Base-by-base conservation (phyloP, 2,329 filamentous ascomycete genomes). In the Neonectria ditissima region DNA sequence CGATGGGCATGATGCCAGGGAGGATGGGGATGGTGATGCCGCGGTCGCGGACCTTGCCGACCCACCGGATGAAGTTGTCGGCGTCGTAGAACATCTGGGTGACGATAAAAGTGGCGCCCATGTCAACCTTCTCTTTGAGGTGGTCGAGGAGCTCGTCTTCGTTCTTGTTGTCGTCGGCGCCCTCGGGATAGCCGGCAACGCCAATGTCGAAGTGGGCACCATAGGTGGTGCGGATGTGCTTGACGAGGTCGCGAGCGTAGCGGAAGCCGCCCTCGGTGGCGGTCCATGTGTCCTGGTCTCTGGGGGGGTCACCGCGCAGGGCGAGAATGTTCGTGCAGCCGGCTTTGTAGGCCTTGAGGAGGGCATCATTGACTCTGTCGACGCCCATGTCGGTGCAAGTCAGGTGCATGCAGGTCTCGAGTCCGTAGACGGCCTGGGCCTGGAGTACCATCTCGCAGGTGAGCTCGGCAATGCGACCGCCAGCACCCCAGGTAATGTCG, bases 21-120 rank as follows among this genome's bases (percentile, higher is more conserved):
- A 97, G 87, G 69, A 97, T 96, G 16, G 92, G 92, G 32, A 96
- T 84, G 26, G 82, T 90, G 75, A 99, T 95, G 51, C 96, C 96
- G 74, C 89, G 90, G 55, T 90, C 93, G 53, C 94, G 91, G 63
- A 95, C 94, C 77, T 92, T 96, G 70, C 87, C 84, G 39, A 97
- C 92, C 96, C 96, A 99, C 56, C 90, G 87, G 57, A 98, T 81
- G 80, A 99, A 99, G 76, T 96, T 95, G 75, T 99, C 95, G 53
- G 89, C 94, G 75, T 99, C 95, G 83, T 99, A 99, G 81, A 98
- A 98, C 96, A 99, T 99, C 82, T 99, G 96, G 0, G 96, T 98
- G 57, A 99, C 92, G 68, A 99, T 92, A 77, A 98, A 99, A 7
- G 92, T 91, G 66, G 91, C 94, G 55, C 96, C 96, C 63, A 93